Conservation (phyloP, 805 yeast species). For the Candida pseudofarinosa region DNA sequence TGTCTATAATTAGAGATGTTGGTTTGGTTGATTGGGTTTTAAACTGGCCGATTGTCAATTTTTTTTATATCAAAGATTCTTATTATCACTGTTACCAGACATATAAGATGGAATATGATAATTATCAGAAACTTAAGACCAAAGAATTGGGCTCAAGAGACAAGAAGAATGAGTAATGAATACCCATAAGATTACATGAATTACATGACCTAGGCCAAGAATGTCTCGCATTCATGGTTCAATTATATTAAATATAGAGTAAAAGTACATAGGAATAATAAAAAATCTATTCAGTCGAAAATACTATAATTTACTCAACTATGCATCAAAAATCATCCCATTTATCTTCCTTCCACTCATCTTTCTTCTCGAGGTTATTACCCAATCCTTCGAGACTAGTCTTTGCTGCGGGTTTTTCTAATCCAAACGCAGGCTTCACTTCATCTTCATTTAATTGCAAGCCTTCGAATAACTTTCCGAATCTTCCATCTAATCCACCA, state of each 20-base stretch:
- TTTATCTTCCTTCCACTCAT: slow-evolving; percentile 45
- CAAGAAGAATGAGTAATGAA: no score
- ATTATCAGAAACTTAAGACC: background rate
- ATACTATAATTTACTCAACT: background rate
- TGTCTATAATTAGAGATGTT: slow-evolving; percentile 53
- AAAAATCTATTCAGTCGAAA: background rate
- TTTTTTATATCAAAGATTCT: slow-evolving; percentile 58
- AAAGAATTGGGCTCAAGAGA: no score
- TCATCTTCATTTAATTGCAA: slow-evolving; percentile 35
- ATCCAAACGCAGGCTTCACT: slow-evolving; percentile 66
- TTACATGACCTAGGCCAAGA: no score
- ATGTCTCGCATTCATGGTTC: background rate
- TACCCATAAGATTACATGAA: no score
- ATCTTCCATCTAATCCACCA: slow-evolving; percentile 43
- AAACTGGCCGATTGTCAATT: slow-evolving; percentile 49
- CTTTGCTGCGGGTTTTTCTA: slow-evolving; percentile 52
- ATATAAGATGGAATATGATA: slow-evolving; percentile 42
- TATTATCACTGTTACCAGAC: slow-evolving; percentile 46
- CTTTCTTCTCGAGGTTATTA: slow-evolving; percentile 31
- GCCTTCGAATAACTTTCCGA: slow-evolving; percentile 56
- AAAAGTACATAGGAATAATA: background rate
- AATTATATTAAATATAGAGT: background rate
- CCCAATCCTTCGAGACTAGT: slow-evolving; percentile 53
- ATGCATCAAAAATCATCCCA: slow-evolving; percentile 60
- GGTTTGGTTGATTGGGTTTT: slow-evolving; percentile 69